A percentile compares a stretch with the other conserved stretches of the same genome.
phyloP scores from a whole-genome alignment of 768 basidiomycete genomes.

The Naganishia randhawae region DNA sequence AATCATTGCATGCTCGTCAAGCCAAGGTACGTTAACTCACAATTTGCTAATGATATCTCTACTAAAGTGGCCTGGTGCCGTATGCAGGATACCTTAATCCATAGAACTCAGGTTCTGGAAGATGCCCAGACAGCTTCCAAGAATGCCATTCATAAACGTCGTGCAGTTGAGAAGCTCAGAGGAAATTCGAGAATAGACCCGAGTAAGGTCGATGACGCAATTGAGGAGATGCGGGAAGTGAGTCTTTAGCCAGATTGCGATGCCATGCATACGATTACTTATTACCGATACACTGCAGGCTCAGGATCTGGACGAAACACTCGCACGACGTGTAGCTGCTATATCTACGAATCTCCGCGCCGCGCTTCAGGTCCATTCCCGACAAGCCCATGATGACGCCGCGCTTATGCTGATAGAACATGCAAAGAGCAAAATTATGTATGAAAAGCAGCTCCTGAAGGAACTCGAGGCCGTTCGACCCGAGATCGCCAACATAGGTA shows the following conservation, averaged over 20 bases:
- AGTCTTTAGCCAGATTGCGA: not conserved
- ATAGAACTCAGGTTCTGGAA: conserved; percentile 84
- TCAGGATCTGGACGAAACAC: conserved; percentile 77
- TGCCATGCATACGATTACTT: not conserved
- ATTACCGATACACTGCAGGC: conserved; percentile 58
- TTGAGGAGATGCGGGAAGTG: conserved; percentile 49
- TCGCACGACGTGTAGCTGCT: conserved; percentile 79
- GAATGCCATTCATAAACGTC: conserved; percentile 82
- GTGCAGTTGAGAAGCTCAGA: conserved; percentile 64
- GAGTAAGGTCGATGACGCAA: conserved; percentile 55
- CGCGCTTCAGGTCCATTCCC: conserved; percentile 77
- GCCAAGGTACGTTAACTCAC: conserved; percentile 61
- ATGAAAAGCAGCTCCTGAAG: conserved; percentile 78
- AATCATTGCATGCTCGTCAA: conserved; percentile 91
- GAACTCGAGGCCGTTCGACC: conserved; percentile 79
- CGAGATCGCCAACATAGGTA: conserved; percentile 58
- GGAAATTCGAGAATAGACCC: conserved; percentile 61
- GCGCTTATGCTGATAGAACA: conserved; percentile 87
- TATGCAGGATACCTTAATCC: conserved; percentile 62
- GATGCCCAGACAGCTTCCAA: conserved; percentile 93
- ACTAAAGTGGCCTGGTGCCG: not conserved
- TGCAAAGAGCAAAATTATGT: conserved; percentile 83
- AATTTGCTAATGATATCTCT: not conserved
- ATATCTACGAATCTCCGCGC: conserved; percentile 91
- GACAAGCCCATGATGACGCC: conserved; percentile 83